phyloP scores from a whole-genome alignment of 1,284 basidiomycete genomes.

The Afroboletus lepidellus region DNA sequence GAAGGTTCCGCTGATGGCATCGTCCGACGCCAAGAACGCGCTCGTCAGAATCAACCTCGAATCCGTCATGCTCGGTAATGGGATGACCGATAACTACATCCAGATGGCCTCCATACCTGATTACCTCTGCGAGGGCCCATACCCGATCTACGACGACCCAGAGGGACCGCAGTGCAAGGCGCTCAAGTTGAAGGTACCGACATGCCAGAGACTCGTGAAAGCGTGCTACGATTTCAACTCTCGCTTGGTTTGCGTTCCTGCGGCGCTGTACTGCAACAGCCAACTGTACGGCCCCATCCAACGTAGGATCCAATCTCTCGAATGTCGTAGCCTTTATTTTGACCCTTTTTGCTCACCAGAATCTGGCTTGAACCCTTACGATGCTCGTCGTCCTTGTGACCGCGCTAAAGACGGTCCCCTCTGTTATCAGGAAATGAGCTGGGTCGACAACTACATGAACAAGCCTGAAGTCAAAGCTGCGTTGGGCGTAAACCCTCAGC shows the following conservation, averaged over 20 bases:
- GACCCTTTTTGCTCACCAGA: conserved; percentile 38
- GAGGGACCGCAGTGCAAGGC: conserved; percentile 65
- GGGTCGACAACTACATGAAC: conserved; percentile 68
- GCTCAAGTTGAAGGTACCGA: conserved; percentile 63
- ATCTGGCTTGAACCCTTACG: conserved; percentile 75
- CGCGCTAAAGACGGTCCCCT: conserved; percentile 55
- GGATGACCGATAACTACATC: conserved; percentile 73
- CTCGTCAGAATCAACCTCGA: conserved; percentile 70
- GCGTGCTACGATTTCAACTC: conserved; percentile 61
- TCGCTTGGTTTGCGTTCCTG: conserved; percentile 60
- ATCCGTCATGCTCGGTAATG: conserved; percentile 81
- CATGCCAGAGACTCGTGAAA: conserved; percentile 68
- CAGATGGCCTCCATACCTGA: conserved; percentile 79
- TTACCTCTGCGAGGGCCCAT: conserved; percentile 77
- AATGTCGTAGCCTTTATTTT: background rate
- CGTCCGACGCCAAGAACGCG: conserved; percentile 25
- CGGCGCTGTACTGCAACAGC: conserved; percentile 59
- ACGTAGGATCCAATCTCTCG: conserved; percentile 44
- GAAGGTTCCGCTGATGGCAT: conserved; percentile 38
- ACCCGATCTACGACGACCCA: conserved; percentile 69
- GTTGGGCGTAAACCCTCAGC: conserved; percentile 56
- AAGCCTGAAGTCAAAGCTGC: conserved; percentile 56
- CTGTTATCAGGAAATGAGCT: conserved; percentile 63
- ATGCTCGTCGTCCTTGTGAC: conserved; percentile 80
- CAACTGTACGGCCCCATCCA: conserved; percentile 58